phyloP scores from a whole-genome alignment of 192 early-diverging fungal species.

The Powellomyces hirtus region DNA sequence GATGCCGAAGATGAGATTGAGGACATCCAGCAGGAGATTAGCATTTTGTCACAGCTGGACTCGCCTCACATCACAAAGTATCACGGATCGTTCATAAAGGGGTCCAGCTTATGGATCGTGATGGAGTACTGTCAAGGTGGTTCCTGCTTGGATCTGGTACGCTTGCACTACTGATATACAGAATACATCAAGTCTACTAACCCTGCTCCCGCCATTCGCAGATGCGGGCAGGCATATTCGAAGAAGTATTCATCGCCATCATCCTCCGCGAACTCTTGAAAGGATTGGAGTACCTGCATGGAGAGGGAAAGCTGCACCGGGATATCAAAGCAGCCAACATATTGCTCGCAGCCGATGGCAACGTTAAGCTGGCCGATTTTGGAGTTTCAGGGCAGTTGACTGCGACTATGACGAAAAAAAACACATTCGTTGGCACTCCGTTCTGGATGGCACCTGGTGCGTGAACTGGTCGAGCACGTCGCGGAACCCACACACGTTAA shows the following conservation, averaged over 20 bases:
- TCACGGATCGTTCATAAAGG: slow-evolving; percentile 88
- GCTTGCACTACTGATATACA: neutral
- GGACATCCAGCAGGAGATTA: slow-evolving; percentile 98
- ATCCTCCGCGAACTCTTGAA: slow-evolving; percentile 84
- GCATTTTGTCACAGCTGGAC: slow-evolving; percentile 89
- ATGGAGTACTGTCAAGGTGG: slow-evolving; percentile 98
- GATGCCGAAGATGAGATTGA: slow-evolving; percentile 97
- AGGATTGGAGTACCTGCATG: slow-evolving; percentile 92
- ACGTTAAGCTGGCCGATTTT: slow-evolving; percentile 96
- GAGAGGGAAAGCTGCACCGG: slow-evolving; percentile 73
- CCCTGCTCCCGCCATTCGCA: slow-evolving; percentile 25
- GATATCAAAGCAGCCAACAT: slow-evolving; percentile 98
- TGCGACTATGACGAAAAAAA: slow-evolving; percentile 87
- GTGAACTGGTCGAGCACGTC: neutral
- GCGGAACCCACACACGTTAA: no score
- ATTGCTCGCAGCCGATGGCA: slow-evolving; percentile 67
- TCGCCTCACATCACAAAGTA: slow-evolving; percentile 87
- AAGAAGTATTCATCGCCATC: slow-evolving; percentile 89
- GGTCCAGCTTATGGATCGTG: slow-evolving; percentile 92
- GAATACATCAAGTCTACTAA: neutral
- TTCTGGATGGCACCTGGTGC: slow-evolving; percentile 50
- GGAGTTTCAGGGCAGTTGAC: slow-evolving; percentile 96
- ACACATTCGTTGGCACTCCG: slow-evolving; percentile 98
- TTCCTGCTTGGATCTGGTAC: slow-evolving; percentile 87
- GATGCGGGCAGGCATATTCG: slow-evolving; percentile 83